Percentiles rank a stretch among this genome's conserved stretches.
Evolutionary conservation across 306 rosid genomes (phyloP).

Genomic region (Abrus precatorius): DNA sequence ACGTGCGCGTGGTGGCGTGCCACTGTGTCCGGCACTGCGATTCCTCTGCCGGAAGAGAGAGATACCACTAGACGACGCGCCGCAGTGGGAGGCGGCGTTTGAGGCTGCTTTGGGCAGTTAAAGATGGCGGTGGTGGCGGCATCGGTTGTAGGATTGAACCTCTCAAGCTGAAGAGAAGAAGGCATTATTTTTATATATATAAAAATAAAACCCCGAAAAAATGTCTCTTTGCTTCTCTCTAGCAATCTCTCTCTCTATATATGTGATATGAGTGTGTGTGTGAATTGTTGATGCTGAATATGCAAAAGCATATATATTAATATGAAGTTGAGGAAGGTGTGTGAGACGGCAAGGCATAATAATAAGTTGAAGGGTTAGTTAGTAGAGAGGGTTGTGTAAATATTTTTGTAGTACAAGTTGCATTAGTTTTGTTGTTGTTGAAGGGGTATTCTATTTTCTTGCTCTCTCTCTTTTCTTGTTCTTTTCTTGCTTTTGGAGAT

Average conservation of each 20-base stretch:
- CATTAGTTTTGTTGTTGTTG: conserved; percentile 33
- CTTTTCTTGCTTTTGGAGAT: neutral
- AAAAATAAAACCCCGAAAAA: neutral
- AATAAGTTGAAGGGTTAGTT: neutral
- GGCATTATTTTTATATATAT: conserved; percentile 43
- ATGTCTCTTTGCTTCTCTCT: no score
- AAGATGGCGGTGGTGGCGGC: conserved; percentile 20
- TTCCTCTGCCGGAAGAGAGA: conserved; percentile 8
- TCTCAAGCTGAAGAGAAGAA: conserved; percentile 52
- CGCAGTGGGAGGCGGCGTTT: neutral
- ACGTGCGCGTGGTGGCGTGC: conserved; percentile 50
- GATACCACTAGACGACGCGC: conserved; percentile 30
- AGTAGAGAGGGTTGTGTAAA: neutral
- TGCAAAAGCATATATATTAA: conserved; percentile 27
- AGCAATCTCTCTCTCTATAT: neutral
- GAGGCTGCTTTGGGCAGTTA: conserved; percentile 53
- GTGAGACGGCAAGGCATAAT: conserved; percentile 10
- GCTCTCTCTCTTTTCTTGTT: neutral
- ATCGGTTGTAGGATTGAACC: conserved; percentile 52
- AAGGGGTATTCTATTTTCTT: neutral
- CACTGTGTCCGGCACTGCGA: conserved; percentile 2
- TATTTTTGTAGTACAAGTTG: conserved; percentile 62
- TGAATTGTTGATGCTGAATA: conserved; percentile 18
- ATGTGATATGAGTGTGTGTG: neutral
- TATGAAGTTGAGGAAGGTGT: neutral